Base-by-base conservation (phyloP, 208 protist genomes). In the Trypanosoma cruzi region DNA sequence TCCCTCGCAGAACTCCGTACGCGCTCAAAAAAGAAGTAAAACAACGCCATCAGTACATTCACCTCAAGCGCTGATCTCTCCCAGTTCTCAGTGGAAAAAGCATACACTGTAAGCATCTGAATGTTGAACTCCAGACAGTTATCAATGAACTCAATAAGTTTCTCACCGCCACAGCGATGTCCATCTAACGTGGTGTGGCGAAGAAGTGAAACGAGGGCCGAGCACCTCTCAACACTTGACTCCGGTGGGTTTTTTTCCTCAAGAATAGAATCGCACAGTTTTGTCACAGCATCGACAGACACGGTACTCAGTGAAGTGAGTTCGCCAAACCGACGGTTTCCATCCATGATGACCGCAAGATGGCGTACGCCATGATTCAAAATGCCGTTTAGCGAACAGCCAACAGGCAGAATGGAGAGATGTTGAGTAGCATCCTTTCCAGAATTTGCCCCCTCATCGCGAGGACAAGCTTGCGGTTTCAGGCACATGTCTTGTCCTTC, bases 61-160 rank as follows among this genome's bases (percentile, higher is more conserved):
- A 97, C 79, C 63, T 97, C 92, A 7, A 81, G 71, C 20, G 67
- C 34, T 1, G 84, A 63, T 8, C 92, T 80, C n/a, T 75, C 56
- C 90, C 92, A 97, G 76, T 97, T 97, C 64, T 97, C 88, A 0
- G 84, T 94, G 1, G 92, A 97, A 59, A 97, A 97, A 5, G 92
- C 90, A 78, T 96, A 97, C 11, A 94, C 89, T 0, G 86, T 97
- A 29, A 97, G 61, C 80, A 96, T 95, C 34, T 61, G 36, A 31
- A 97, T 86, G 1, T 77, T 52, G 1, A 75, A 68, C 32, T 84
- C 84, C 22, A 93, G 82, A 70, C 85, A 89, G 61, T 94, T 40
- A 10, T 55, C 49, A 46, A 96, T 75, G 50, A 97, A 82, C 18
- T 92, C 85, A 18, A 92, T 73, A 31, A 97, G 78, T 68, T 94